A percentile compares a stretch with the other conserved stretches of the same genome.
Evolutionary conservation across 148 eudicot genomes (phyloP).

Genomic region (Heliosperma pusillum): DNA sequence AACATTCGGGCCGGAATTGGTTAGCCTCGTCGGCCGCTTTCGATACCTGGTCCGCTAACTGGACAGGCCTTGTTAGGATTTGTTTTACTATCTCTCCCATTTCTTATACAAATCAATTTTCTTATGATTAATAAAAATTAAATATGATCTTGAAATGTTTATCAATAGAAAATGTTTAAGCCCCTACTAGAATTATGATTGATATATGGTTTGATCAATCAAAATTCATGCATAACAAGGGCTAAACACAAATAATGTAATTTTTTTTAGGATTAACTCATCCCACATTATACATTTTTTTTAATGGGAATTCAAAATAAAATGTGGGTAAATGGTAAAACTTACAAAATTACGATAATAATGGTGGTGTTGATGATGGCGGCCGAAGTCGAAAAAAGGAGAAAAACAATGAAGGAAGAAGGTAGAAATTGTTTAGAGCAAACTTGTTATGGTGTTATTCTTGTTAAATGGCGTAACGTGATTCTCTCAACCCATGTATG

Average conservation of each 20-base stretch:
- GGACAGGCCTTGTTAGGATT: conserved; percentile 64
- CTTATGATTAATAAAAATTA: neutral
- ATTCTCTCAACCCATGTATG: conserved; percentile 8
- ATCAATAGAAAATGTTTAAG: neutral
- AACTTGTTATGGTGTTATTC: neutral
- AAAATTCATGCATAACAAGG: conserved; percentile 21
- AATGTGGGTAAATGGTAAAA: conserved; percentile 1
- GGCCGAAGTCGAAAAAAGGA: conserved; percentile 12
- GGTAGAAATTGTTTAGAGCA: conserved; percentile 6
- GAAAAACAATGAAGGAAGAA: conserved; percentile 16
- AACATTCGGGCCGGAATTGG: conserved; percentile 52
- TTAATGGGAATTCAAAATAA: neutral
- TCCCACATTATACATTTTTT: neutral
- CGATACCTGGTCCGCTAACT: conserved; percentile 65
- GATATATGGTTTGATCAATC: conserved; percentile 1
- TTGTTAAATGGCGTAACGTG: conserved; percentile 23
- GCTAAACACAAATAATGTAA: neutral
- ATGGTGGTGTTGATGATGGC: conserved; percentile 15
- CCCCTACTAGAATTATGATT: conserved; percentile 25
- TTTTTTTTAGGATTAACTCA: neutral
- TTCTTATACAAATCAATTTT: neutral
- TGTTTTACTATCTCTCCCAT: conserved; percentile 57
- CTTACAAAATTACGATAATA: conserved; percentile 2
- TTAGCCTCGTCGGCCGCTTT: conserved; percentile 53
- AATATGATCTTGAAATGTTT: neutral